Conservation (phyloP, 192 early-diverging fungal genomes). For the Mortierella hygrophila region DNA sequence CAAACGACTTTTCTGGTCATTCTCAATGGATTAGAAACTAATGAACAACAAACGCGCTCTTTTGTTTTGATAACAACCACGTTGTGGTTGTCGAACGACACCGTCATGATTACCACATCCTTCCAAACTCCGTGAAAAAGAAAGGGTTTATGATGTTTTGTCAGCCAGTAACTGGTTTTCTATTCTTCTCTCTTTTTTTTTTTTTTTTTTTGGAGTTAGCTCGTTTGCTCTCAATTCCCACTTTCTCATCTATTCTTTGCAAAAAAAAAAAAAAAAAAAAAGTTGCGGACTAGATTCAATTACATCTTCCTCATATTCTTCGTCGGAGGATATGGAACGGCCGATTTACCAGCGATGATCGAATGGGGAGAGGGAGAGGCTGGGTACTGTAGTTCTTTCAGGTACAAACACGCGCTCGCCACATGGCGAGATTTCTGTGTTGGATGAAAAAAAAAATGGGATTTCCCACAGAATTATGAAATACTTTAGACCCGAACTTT, state of each 20-base stretch:
- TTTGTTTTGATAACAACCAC: neutral
- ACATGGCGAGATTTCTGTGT: neutral
- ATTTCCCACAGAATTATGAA: neutral
- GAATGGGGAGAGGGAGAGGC: neutral
- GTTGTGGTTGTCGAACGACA: neutral
- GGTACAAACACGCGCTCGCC: neutral
- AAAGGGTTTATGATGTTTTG: neutral
- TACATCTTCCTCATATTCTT: too few species aligned
- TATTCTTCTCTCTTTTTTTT: neutral
- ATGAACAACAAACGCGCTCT: neutral
- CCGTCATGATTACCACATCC: neutral
- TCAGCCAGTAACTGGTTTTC: neutral
- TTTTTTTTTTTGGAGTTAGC: neutral
- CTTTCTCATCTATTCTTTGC: neutral
- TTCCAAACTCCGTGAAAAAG: neutral
- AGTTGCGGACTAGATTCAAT: too few species aligned
- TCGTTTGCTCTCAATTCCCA: neutral
- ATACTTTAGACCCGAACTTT: neutral
- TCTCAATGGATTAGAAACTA: neutral
- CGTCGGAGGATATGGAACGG: too few species aligned
- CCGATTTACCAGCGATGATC: too few species aligned
- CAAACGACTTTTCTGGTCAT: neutral
- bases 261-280: too few species aligned
- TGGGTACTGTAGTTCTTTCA: neutral
- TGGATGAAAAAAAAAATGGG: neutral